These are phyloP conservation scores for Linderniella brevidens DNA, from an alignment of 257 asterid genomes.

Conservation along the genomic window DNA sequence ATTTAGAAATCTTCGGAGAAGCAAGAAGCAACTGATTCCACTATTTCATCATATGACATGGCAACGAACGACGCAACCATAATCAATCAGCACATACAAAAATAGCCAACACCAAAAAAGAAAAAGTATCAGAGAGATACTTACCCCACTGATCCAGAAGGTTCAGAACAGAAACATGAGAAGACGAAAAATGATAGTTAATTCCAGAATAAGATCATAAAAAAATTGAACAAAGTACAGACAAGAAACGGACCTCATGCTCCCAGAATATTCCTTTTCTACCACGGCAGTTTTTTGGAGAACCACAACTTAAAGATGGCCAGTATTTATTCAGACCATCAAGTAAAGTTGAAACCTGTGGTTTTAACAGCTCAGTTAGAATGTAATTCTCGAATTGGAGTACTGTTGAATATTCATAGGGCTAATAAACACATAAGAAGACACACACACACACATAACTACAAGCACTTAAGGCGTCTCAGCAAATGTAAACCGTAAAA, in stretches of 20 bases:
- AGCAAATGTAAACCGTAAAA: conserved; percentile 2
- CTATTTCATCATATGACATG: too few species aligned
- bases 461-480: background rate
- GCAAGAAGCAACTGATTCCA: background rate
- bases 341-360: conserved; percentile 50
- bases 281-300: conserved; percentile 53
- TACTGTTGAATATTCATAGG: background rate
- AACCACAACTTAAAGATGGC: conserved; percentile 70
- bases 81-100: background rate
- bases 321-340: conserved; percentile 49
- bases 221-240: background rate
- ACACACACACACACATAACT: background rate
- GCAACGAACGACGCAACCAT: too few species aligned
- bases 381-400: too few species aligned
- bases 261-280: conserved; percentile 53
- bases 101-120: background rate
- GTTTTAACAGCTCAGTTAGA: too few species aligned
- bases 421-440: background rate
- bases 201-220: background rate
- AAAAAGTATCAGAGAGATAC: conserved; percentile 8
- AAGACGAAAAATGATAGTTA: background rate
- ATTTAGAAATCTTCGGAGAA: too few species aligned
- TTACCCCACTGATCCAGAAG: conserved; percentile 10
- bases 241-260: background rate
- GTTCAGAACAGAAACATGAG: background rate